Evolutionary conservation across 305 asterid species (phyloP), one percentile per base, ranked within the genome.

Genomic region (Stenogyne calaminthoides): DNA sequence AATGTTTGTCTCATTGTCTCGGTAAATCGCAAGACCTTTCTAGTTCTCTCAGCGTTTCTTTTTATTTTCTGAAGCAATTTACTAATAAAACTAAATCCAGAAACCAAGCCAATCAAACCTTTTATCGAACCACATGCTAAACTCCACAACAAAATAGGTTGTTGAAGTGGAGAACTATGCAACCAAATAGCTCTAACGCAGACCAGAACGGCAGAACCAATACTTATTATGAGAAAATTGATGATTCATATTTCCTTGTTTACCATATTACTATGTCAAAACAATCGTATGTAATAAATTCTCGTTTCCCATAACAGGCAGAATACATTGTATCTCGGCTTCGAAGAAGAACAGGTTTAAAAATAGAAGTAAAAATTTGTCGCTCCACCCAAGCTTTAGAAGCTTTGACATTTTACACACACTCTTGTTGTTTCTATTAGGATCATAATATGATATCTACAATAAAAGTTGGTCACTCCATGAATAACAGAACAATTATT

Each of bases 131-230:
- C 39, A 25, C 62, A 37, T 55, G 19, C 62, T 60, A 56, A 71
- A 12, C 47, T 16, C 60, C 22, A 32, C 22, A 20, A 18, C n/a
- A 60, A 1, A 16, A 9, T n/a, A 63, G 49, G 68, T 29, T 71
- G 34, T 29, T 46, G 25, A 29, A 8, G 8, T 1, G 32, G 36
- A 10, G 20, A 70, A 39, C 66, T 14, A 9, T 32, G 62, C 11
- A 9, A 51, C 5, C n/a, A 61, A n/a, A 18, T 47, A 16, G 42
- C 63, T 16, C 32, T 19, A 36, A 34, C 4, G 12, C 18, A n/a
- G 32, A 70, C 32, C 14, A 12, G 29, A n/a, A n/a, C n/a, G n/a
- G n/a, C n/a, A n/a, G n/a, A 70, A 70, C 67, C 32, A 58, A 15
- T 27, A 58, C 32, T 57, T n/a, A 44, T 44, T n/a, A 46, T 22